Evolutionary conservation across 352 stramenopile genomes (phyloP), one percentile per base, ranked within the genome.

Genomic region (Globisporangium mamillatum): DNA sequence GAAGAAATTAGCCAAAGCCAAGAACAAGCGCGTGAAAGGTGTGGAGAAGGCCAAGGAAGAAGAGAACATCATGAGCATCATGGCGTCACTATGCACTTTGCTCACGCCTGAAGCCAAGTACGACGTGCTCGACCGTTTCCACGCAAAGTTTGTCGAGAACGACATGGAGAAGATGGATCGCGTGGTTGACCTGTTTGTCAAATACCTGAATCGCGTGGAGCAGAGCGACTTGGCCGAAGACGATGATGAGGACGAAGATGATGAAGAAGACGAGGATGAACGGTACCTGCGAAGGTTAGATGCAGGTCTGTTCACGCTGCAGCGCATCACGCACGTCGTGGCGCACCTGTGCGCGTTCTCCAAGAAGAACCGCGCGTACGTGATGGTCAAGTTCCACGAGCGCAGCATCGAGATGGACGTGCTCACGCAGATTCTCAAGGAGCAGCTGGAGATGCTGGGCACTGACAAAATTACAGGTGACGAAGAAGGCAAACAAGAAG

Each of bases 131-230:
- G 84, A 83, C 12, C 86, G 86, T 9, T 75, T 95, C 4, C 80
- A 95, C 38, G 86, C 79, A 50, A 95, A 95, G 62, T 93, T 95
- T 74, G 68, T 93, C 1, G 88, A 95, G 63, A 89, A 80, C 27
- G 81, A 91, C 8, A 88, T 91, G 74, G 86, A 95, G 48, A 95
- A 95, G 67, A 65, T 93, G 24, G 88, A 95, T 63, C 82, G 88
- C 18, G 64, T 93, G 3, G 75, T 95, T 10, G 86, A 94, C 68
- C 62, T 93, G 29, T 93, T 93, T 64, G 79, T 76, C 1, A 88
- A 89, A 66, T 94, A 94, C 68, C 71, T 93, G 20, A 67, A 72
- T 1, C 81, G 84, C 3, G 84, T 95, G 1, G 64, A 60, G 18
- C 61, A 73, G 29, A 63, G 69, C 7, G 79, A 79, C 22, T 38